Percentiles rank a stretch among this genome's conserved stretches.
Evolutionary conservation across 371 early-diverging fungal species (phyloP).

Genomic region (Rhizopus delemar): DNA sequence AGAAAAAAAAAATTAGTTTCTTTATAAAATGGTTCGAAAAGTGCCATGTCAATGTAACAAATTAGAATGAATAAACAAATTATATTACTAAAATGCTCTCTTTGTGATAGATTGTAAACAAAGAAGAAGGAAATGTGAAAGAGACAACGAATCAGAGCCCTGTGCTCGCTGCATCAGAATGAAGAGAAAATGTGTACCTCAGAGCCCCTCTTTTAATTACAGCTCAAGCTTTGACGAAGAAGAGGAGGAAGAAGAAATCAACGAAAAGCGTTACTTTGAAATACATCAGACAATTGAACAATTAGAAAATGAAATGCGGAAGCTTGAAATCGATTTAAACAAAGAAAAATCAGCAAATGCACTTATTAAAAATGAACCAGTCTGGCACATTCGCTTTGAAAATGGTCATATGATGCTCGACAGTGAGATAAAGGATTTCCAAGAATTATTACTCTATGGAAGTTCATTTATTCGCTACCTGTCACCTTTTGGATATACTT

Average conservation of each 20-base stretch:
- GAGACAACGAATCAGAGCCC: conserved; percentile 10
- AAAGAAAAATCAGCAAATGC: conserved; percentile 5
- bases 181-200: conserved; percentile 16
- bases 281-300: conserved; percentile 16
- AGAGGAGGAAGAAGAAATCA: not conserved
- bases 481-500: conserved; percentile 15
- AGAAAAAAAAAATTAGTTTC: not conserved
- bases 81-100: not conserved
- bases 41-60: conserved; percentile 23
- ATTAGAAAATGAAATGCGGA: conserved; percentile 10
- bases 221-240: conserved; percentile 11
- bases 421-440: not conserved
- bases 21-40: conserved; percentile 18
- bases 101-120: conserved; percentile 19
- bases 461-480: conserved; percentile 9
- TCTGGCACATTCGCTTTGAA: conserved; percentile 1
- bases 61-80: too few species aligned
- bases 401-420: conserved; percentile 6
- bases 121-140: conserved; percentile 26
- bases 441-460: conserved; percentile 5
- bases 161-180: conserved; percentile 24
- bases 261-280: not conserved
- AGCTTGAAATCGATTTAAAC: conserved; percentile 13
- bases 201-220: not conserved
- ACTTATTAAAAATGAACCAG: conserved; percentile 5